Percentiles rank a stretch among this genome's conserved stretches.
Evolutionary conservation across 495 filamentous ascomycete species (phyloP).

Genomic region (Lasiosphaeria ovina): DNA sequence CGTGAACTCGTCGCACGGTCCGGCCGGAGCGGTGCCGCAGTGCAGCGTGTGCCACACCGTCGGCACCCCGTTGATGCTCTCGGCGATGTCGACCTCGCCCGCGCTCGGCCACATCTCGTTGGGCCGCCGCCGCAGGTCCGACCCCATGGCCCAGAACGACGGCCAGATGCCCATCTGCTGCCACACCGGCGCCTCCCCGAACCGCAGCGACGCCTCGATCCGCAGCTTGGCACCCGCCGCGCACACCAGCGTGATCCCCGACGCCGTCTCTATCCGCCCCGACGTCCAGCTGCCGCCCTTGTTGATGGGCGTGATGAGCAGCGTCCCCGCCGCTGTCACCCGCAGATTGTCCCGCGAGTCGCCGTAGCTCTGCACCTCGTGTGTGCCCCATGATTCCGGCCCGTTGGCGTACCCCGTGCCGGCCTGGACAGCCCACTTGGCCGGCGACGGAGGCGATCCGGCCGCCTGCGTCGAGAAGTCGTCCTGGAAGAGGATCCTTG

Average conservation of each 20-base stretch:
- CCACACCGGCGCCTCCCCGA: constrained; percentile 30
- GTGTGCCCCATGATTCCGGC: constrained; percentile 30
- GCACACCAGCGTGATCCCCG: constrained; percentile 33
- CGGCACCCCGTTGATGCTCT: constrained; percentile 42
- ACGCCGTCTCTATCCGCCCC: constrained; percentile 40
- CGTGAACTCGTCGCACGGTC: constrained; percentile 43
- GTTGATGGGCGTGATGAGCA: constrained; percentile 22
- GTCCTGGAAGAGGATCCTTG: constrained; percentile 15
- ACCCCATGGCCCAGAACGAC: constrained; percentile 47
- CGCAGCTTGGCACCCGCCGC: constrained; percentile 33
- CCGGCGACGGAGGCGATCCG: constrained; percentile 12
- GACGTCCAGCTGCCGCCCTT: constrained; percentile 40
- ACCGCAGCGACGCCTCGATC: constrained; percentile 37
- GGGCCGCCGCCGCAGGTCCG: constrained; percentile 31
- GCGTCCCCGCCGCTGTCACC: constrained; percentile 19
- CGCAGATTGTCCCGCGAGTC: constrained; percentile 24
- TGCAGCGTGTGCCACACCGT: constrained; percentile 44
- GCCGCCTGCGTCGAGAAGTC: constrained; percentile 15
- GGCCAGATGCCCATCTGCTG: constrained; percentile 50
- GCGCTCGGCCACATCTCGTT: constrained; percentile 38
- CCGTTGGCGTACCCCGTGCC: constrained; percentile 34
- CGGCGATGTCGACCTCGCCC: constrained; percentile 49
- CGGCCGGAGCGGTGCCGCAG: constrained; percentile 41
- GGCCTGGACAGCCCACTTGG: constrained; percentile 25
- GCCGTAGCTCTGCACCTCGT: constrained; percentile 32